phyloP scores from a whole-genome alignment of 257 asterid species.

The Jacaranda mimosifolia region DNA sequence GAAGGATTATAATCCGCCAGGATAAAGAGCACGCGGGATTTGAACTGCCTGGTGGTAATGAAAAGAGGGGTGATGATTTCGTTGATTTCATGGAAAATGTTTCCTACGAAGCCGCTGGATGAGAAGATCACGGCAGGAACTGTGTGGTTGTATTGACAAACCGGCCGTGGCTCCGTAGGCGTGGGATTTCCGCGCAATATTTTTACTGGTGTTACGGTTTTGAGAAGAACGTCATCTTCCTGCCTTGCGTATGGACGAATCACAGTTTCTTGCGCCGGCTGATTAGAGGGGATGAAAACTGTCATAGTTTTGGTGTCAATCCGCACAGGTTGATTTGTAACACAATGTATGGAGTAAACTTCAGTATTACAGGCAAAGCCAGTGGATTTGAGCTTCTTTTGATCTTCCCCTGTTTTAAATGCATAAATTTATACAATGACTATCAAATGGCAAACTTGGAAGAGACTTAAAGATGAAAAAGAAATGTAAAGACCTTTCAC shows the following conservation, averaged over 20 bases:
- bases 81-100: slow-evolving; percentile 82
- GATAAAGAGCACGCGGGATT: slow-evolving; percentile 56
- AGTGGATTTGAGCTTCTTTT: slow-evolving; percentile 37
- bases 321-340: slow-evolving; percentile 43
- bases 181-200: slow-evolving; percentile 47
- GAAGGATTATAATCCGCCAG: slow-evolving; percentile 63
- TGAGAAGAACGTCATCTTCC: slow-evolving; percentile 50
- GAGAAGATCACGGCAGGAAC: slow-evolving; percentile 86
- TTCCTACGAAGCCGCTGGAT: slow-evolving; percentile 81
- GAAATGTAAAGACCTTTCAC: slow-evolving; percentile 38
- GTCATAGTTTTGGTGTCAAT: slow-evolving; percentile 62
- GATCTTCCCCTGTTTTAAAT: slow-evolving; percentile 54
- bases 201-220: slow-evolving; percentile 52
- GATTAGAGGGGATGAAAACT: slow-evolving; percentile 43
- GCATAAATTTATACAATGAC: not conserved
- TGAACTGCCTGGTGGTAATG: slow-evolving; percentile 63
- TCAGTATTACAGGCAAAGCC: slow-evolving; percentile 61
- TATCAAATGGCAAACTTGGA: not conserved
- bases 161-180: slow-evolving; percentile 17
- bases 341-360: slow-evolving; percentile 55
- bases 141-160: slow-evolving; percentile 52
- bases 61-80: slow-evolving; percentile 81
- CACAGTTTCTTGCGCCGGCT: slow-evolving; percentile 29
- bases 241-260: slow-evolving; percentile 73
- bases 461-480: not conserved